Percentiles rank a stretch among this genome's conserved stretches.
These are phyloP conservation scores for Cyclotella cryptica DNA, from an alignment of 108 stramenopile species.

Conservation along the genomic window DNA sequence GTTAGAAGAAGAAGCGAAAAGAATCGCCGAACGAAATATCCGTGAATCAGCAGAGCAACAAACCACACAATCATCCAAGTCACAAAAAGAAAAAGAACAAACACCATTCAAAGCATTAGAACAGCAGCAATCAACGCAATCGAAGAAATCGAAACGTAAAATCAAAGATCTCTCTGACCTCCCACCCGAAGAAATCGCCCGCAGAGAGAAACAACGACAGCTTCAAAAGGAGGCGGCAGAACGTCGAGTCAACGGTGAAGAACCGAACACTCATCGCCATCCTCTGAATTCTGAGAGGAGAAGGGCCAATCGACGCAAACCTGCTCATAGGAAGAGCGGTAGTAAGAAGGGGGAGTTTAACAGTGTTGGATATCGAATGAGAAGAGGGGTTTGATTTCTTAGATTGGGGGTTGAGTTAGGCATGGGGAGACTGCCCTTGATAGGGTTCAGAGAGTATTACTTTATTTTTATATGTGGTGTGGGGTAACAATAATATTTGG, in stretches of 20 bases:
- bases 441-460: too few relatives aligned
- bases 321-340: slow-evolving; percentile 26
- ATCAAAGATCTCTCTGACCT: slow-evolving; percentile 37
- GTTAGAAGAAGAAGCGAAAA: slow-evolving; percentile 42
- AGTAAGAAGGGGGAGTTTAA: slow-evolving; percentile 43
- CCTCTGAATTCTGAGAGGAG: slow-evolving; percentile 88
- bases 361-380: slow-evolving; percentile 52
- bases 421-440: too few relatives aligned
- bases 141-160: slow-evolving; percentile 52
- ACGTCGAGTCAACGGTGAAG: slow-evolving; percentile 51
- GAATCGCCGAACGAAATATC: slow-evolving; percentile 41
- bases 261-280: slow-evolving; percentile 53
- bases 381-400: slow-evolving; percentile 22
- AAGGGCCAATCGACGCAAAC: slow-evolving; percentile 86
- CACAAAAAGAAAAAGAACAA: slow-evolving; percentile 33
- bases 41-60: slow-evolving; percentile 25
- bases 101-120: not conserved
- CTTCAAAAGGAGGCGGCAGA: slow-evolving; percentile 80
- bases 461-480: too few relatives aligned
- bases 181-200: slow-evolving; percentile 76
- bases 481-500: too few relatives aligned
- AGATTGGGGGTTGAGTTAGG: too few relatives aligned
- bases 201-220: slow-evolving; percentile 75
- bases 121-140: slow-evolving; percentile 24
- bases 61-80: slow-evolving; percentile 16